Evolutionary conservation across 2,329 filamentous ascomycete genomes (phyloP).

Genomic region (Fusarium anguioides): DNA sequence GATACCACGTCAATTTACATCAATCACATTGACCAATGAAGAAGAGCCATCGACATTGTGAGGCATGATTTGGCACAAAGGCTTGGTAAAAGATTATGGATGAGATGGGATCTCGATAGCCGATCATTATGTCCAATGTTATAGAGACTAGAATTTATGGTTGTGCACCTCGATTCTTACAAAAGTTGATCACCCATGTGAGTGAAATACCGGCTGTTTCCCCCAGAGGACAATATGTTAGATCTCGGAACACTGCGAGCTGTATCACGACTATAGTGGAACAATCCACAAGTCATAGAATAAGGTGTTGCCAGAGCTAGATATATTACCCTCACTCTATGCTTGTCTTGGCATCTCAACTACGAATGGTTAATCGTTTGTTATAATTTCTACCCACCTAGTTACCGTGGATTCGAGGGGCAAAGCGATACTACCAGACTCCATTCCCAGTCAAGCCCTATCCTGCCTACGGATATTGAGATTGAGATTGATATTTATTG

Average conservation of each 20-base stretch:
- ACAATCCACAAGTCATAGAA: neutral
- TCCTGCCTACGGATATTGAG: neutral
- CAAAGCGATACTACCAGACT: neutral
- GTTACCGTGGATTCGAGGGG: neutral
- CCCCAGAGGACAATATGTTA: neutral
- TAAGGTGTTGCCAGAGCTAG: neutral
- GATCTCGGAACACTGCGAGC: neutral
- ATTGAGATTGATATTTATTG: constrained; percentile 41
- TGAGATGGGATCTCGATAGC: neutral
- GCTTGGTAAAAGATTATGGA: neutral
- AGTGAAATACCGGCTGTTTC: neutral
- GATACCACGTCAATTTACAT: constrained; percentile 38
- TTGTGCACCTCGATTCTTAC: too few relatives aligned
- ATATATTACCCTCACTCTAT: too few relatives aligned
- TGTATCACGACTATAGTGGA: neutral
- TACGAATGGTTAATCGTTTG: neutral
- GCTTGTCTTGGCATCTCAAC: too few relatives aligned
- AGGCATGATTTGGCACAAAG: constrained; percentile 39
- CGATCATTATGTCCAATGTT: neutral
- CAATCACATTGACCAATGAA: constrained; percentile 24
- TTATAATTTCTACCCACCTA: neutral
- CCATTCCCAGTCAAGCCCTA: too few relatives aligned
- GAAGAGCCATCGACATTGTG: neutral
- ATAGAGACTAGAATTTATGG: too few relatives aligned
- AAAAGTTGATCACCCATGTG: neutral